Percentiles rank a stretch among this genome's conserved stretches.
phyloP scores from a whole-genome alignment of 495 filamentous ascomycete species.

The Podospora pseudoanserina region DNA sequence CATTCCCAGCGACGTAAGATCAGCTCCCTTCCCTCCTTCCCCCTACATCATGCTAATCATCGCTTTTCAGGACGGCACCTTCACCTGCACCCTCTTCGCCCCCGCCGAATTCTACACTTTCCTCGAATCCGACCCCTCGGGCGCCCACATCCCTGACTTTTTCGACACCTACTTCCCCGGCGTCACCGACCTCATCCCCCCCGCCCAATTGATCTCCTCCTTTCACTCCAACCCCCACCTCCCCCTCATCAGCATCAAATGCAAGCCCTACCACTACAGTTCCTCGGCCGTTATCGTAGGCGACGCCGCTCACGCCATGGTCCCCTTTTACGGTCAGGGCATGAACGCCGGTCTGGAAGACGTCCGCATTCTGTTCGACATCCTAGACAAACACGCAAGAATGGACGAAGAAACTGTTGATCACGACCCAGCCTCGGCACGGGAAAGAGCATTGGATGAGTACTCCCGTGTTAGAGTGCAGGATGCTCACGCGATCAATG shows the following conservation, averaged over 20 bases:
- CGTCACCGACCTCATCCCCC: slow-evolving; percentile 75
- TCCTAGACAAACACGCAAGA: slow-evolving; percentile 59
- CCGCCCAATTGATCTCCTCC: slow-evolving; percentile 61
- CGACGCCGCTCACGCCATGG: slow-evolving; percentile 95
- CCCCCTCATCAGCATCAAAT: slow-evolving; percentile 89
- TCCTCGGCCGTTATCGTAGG: slow-evolving; percentile 81
- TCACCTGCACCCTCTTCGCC: slow-evolving; percentile 93
- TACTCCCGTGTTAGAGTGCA: slow-evolving; percentile 69
- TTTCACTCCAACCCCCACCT: slow-evolving; percentile 81
- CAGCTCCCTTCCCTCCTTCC: neutral
- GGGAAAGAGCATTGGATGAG: slow-evolving; percentile 60
- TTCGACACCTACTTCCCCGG: slow-evolving; percentile 82
- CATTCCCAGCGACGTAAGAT: slow-evolving; percentile 66
- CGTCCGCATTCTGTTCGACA: slow-evolving; percentile 72
- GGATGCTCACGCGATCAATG: slow-evolving; percentile 87
- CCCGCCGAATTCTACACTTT: slow-evolving; percentile 55
- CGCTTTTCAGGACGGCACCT: slow-evolving; percentile 66
- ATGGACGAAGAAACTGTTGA: slow-evolving; percentile 29
- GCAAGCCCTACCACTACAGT: slow-evolving; percentile 76
- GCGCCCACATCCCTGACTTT: slow-evolving; percentile 55
- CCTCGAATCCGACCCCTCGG: slow-evolving; percentile 53
- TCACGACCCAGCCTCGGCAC: slow-evolving; percentile 31
- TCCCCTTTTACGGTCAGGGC: slow-evolving; percentile 90
- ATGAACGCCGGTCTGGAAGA: slow-evolving; percentile 87
- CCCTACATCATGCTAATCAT: neutral